Percentiles rank a stretch among this genome's conserved stretches.
These are phyloP conservation scores for Diaporthe caulivora DNA, from an alignment of 2,329 filamentous ascomycete genomes.

Conservation along the genomic window DNA sequence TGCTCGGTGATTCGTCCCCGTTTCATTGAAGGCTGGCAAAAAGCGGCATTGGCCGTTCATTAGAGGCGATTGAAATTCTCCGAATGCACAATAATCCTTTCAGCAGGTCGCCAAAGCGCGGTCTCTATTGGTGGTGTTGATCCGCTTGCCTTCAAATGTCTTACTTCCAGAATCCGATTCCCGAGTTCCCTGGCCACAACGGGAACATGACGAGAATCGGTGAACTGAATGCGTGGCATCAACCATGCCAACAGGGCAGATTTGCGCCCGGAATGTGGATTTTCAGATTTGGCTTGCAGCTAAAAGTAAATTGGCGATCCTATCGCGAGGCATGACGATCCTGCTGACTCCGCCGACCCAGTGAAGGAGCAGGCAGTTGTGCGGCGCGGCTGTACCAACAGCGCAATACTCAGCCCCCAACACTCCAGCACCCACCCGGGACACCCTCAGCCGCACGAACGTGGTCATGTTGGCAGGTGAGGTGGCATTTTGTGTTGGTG, in stretches of 20 bases:
- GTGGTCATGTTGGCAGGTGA: background rate
- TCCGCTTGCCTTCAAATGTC: background rate
- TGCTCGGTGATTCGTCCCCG: background rate
- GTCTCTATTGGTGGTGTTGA: background rate
- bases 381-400: constrained; percentile 23
- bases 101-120: background rate
- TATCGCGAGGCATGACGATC: constrained; percentile 5
- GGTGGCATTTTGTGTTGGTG: background rate
- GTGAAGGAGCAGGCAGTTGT: constrained; percentile 10
- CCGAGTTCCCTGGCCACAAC: background rate
- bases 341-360: constrained; percentile 24
- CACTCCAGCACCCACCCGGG: background rate
- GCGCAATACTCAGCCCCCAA: background rate
- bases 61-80: constrained; percentile 9
- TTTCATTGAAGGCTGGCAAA: background rate
- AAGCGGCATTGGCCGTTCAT: background rate
- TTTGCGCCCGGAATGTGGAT: background rate
- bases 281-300: background rate
- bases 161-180: background rate
- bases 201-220: background rate
- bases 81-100: background rate
- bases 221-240: background rate
- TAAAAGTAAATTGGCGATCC: constrained; percentile 26
- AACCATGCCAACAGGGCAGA: background rate
- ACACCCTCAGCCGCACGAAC: background rate